Evolutionary conservation across 1,284 basidiomycete species (phyloP), one percentile per base, ranked within the genome.

Genomic region (Heterobasidion parviporum): DNA sequence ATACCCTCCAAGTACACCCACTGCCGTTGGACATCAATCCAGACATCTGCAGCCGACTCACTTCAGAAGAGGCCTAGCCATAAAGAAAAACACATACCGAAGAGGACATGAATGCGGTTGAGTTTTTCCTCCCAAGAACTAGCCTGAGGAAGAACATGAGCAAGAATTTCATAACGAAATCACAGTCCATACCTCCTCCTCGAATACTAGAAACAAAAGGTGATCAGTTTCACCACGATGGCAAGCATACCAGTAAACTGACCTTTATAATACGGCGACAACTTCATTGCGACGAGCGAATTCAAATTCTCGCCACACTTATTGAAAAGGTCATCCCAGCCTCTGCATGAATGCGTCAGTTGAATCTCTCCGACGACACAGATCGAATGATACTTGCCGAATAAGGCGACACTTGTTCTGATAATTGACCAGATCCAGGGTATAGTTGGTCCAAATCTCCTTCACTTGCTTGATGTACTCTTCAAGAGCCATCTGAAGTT

Each of bases 1-100:
- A 99, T 98, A 54, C 97, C 97, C 68, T 99, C 96, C 54, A 99
- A 80, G 68, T 99, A 99, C 1, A 99, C 97, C 97, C 97, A 99
- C 75, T 99, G 97, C 5, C 97, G 85, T 67, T 99, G 98, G 14
- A 99, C 97, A 63, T 99, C 97, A 63, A 98, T 97, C 97, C 97
- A 99, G 43, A 98, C 89, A 70, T 99, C 92, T 92, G 8, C 33
- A 26, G 43, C 7, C 14, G 36, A 56, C 10, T n/a, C 10, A 41
- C 38, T 10, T 41, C 38, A 41, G 38, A 41, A 41, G n/a, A 8
- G 7, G 38, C 38, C 10, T 10, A 8, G 38, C 38, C 10, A 41
- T 10, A 47, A 12, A 53, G 60, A 64, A 59, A 60, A 57, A 6
- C 15, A 68, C 78, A 64, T 59, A 90, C 90, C 95, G 68, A 99